A percentile compares a stretch with the other conserved stretches of the same genome.
Evolutionary conservation across 1,284 basidiomycete species (phyloP).

Genomic region (Sporisorium iseilematis-ciliati): DNA sequence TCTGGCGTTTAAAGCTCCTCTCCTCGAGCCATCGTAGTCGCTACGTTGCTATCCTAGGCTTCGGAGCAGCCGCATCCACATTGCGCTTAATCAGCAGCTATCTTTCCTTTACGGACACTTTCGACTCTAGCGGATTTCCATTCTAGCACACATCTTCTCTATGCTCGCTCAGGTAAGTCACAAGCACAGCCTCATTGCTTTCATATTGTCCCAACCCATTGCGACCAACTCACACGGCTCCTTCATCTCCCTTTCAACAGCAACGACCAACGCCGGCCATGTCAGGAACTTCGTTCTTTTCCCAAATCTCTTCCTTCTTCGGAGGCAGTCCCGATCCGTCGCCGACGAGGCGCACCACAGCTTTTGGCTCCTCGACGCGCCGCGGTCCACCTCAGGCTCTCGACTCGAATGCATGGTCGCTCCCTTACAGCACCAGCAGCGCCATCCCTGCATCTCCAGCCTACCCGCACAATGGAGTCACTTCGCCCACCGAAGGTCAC

Average conservation of each 20-base stretch:
- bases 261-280: constrained; percentile 43
- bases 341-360: constrained; percentile 28
- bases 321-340: constrained; percentile 26
- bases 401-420: constrained; percentile 51
- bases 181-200: background rate
- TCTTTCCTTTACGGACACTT: constrained; percentile 6
- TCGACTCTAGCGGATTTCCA: background rate
- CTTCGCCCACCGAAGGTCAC: constrained; percentile 26
- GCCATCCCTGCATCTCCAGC: constrained; percentile 43
- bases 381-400: constrained; percentile 47
- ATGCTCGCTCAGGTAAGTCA: constrained; percentile 38
- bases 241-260: constrained; percentile 1
- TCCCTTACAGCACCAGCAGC: constrained; percentile 53
- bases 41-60: background rate
- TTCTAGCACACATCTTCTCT: constrained; percentile 3
- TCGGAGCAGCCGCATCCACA: constrained; percentile 5
- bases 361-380: constrained; percentile 52
- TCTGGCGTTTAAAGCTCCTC: background rate
- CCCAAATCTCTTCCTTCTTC: constrained; percentile 62
- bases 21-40: background rate
- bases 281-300: constrained; percentile 53
- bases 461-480: constrained; percentile 18
- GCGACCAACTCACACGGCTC: background rate
- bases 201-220: background rate
- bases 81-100: background rate